phyloP scores from a whole-genome alignment of 1,139 yeast genomes.

The Geotrichum klebahnii region DNA sequence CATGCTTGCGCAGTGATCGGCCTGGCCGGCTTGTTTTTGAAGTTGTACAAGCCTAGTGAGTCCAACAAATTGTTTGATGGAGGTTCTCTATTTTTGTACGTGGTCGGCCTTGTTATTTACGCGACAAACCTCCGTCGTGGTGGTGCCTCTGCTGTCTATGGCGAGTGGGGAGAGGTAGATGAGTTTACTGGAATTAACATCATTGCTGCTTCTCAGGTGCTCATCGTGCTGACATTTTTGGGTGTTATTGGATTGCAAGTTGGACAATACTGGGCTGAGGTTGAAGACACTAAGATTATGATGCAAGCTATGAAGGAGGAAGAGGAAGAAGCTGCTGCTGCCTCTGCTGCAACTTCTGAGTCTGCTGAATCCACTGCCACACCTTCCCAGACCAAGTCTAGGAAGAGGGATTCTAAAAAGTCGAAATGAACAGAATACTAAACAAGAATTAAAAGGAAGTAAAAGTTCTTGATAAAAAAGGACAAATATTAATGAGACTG shows the following conservation, averaged over 20 bases:
- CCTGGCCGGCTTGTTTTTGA: constrained; percentile 65
- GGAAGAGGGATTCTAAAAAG: constrained; percentile 5
- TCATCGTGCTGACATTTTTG: constrained; percentile 62
- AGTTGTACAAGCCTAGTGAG: constrained; percentile 78
- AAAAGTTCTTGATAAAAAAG: no score
- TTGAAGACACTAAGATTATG: constrained; percentile 53
- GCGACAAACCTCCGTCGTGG: constrained; percentile 85
- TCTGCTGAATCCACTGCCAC: constrained; percentile 15
- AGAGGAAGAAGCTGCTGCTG: constrained; percentile 27
- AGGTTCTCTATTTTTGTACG: constrained; percentile 68
- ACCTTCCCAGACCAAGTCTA: constrained; percentile 10
- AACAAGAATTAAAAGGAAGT: not conserved
- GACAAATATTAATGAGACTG: no score
- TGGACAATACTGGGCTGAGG: constrained; percentile 85
- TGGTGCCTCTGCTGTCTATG: constrained; percentile 59
- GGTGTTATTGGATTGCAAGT: constrained; percentile 82
- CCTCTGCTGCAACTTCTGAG: constrained; percentile 29
- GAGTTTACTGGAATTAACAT: constrained; percentile 82
- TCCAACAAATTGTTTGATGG: constrained; percentile 87
- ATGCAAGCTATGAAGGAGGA: constrained; percentile 34
- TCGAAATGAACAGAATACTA: constrained; percentile 4
- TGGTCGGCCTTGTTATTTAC: constrained; percentile 71
- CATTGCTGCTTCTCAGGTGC: constrained; percentile 82
- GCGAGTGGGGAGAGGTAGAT: constrained; percentile 92
- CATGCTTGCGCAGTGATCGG: constrained; percentile 62